Percentiles rank a stretch among this genome's conserved stretches.
Conservation (phyloP, 2,329 filamentous ascomycete species). For the Aspergillus cejpii region DNA sequence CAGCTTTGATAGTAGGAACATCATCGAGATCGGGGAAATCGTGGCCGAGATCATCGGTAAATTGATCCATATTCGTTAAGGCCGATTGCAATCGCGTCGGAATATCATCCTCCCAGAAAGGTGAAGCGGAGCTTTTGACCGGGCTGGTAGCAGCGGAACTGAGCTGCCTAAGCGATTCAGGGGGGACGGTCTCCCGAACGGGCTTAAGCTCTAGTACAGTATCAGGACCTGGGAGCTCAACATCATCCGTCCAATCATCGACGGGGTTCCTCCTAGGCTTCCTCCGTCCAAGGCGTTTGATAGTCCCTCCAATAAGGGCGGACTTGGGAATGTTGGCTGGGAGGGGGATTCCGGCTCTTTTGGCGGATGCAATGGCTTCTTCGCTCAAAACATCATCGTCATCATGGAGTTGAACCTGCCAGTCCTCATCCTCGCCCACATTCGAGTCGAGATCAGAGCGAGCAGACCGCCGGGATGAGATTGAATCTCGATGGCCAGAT, state of each 20-base stretch:
- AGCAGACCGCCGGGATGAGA: slow-evolving; percentile 74
- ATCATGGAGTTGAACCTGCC: slow-evolving; percentile 74
- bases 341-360: slow-evolving; percentile 83
- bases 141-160: slow-evolving; percentile 44
- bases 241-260: slow-evolving; percentile 75
- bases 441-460: slow-evolving; percentile 74
- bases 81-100: slow-evolving; percentile 51
- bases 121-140: slow-evolving; percentile 28
- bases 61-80: slow-evolving; percentile 54
- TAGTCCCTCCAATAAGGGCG: slow-evolving; percentile 83
- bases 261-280: slow-evolving; percentile 66
- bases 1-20: slow-evolving; percentile 60
- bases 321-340: slow-evolving; percentile 81
- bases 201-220: slow-evolving; percentile 58
- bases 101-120: slow-evolving; percentile 27
- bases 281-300: slow-evolving; percentile 75
- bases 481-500: slow-evolving; percentile 59
- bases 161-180: slow-evolving; percentile 62
- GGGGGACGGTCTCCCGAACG: slow-evolving; percentile 55
- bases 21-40: slow-evolving; percentile 59
- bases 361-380: slow-evolving; percentile 80
- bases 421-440: slow-evolving; percentile 71
- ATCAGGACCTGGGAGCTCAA: slow-evolving; percentile 59
- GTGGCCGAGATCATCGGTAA: slow-evolving; percentile 49
- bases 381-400: slow-evolving; percentile 78